Evolutionary conservation across 1,284 basidiomycete species (phyloP), one percentile per base, ranked within the genome.

Genomic region (Ceratobasidium sp.): DNA sequence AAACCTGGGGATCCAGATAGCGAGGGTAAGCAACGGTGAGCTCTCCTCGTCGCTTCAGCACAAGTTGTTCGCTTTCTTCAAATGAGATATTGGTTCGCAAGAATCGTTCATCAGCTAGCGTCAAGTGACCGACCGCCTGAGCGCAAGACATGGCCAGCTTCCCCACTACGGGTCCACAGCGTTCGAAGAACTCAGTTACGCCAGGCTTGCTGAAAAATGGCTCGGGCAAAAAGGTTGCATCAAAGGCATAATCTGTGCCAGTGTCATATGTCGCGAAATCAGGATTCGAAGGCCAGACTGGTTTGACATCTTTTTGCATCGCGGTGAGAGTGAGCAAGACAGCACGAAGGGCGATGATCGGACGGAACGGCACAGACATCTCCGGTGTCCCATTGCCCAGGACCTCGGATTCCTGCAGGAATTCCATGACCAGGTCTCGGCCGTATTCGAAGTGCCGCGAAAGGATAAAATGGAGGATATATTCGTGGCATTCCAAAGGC

Each of bases 401-500:
- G 70, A 68, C 52, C 22, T 70, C 64, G 1, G 88, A 85, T 81
- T 95, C 92, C 81, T 93, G 91, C 71, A 96, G 85, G 46, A 95
- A 88, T 9, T 94, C 93, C 77, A 96, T 82, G 78, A 94, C 91
- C 37, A 97, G 85, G 68, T 97, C 95, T 79, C 89, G 87, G 0
- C 96, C 97, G 79, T 92, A 94, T 51, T 98, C 96, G 75, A 94
- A 90, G 82, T 98, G 91, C 25, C 95, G 92, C 6, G 91, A 91
- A 62, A 97, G 89, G 75, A 95, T 87, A 81, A 93, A 95, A 83
- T 98, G 95, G 8, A 93, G 85, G 76, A 97, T 90, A 80, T 90
- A 92, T 68, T 92, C 89, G 82, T 97, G 91, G 0, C 91, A 89
- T 65, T 95, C 94, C 0, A 93, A 84, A 32, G 91, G 89, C 32